Conservation (phyloP, 73 alveolate species). For the Urostyla sp. region DNA sequence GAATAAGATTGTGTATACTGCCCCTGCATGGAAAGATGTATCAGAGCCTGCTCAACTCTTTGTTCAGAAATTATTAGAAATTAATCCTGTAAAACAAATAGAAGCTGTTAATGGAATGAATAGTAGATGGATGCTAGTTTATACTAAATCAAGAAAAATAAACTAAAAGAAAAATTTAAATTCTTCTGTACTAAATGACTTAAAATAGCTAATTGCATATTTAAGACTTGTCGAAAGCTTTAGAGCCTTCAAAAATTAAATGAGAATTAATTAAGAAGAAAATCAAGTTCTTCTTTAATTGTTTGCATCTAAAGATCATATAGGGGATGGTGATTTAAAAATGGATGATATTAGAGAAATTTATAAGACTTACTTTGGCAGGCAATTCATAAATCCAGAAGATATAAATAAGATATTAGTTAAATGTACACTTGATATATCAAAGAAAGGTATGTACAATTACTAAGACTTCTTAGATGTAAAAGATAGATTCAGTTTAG, state of each 20-base stretch:
- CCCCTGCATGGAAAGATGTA: conserved; percentile 3
- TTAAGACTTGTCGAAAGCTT: conserved; percentile 4
- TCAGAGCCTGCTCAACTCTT: conserved; percentile 11
- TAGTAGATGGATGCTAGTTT: conserved; percentile 37
- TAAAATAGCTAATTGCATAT: conserved; percentile 15
- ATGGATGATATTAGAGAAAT: conserved; percentile 38
- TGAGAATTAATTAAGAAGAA: neutral
- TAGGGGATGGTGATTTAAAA: conserved; percentile 15
- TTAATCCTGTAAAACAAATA: conserved; percentile 3
- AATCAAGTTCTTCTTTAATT: neutral
- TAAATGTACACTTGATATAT: conserved; percentile 3
- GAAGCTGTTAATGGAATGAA: conserved; percentile 39
- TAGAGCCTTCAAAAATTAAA: neutral
- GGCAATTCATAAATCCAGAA: conserved; percentile 3
- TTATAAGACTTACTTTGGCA: conserved; percentile 13
- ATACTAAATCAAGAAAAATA: conserved; percentile 15
- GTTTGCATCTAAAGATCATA: conserved; percentile 8
- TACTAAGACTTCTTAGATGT: conserved; percentile 2
- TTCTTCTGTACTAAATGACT: neutral
- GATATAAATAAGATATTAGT: neutral
- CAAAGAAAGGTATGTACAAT: neutral
- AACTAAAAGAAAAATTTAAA: conserved; percentile 1
- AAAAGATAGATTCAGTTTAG: neutral
- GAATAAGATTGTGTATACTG: conserved; percentile 11
- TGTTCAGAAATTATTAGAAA: conserved; percentile 8